A percentile compares a stretch with the other conserved stretches of the same genome.
Evolutionary conservation across 495 filamentous ascomycete genomes (phyloP).

Genomic region (Daldinia caldariorum): DNA sequence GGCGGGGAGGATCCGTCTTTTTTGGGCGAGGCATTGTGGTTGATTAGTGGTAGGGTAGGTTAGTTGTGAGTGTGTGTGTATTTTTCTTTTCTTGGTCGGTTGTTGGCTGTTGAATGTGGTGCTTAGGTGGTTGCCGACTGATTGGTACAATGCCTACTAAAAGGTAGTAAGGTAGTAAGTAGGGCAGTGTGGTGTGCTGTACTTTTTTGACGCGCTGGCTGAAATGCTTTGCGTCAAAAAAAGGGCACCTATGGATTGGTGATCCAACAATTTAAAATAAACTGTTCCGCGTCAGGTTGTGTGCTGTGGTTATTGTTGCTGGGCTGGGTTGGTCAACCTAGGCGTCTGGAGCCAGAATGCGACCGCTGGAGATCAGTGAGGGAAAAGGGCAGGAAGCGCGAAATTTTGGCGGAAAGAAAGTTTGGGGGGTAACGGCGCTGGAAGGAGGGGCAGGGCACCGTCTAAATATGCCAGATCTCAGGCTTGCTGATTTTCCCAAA

Average conservation of each 20-base stretch:
- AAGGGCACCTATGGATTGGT: not conserved
- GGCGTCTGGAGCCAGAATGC: constrained; percentile 2
- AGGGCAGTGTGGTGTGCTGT: not conserved
- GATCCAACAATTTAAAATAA: constrained; percentile 5
- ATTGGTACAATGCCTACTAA: no score
- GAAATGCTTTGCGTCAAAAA: not conserved
- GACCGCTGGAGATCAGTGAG: constrained; percentile 33
- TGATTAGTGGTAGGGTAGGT: not conserved
- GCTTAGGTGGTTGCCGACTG: not conserved
- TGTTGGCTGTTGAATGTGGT: not conserved
- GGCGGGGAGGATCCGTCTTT: constrained; percentile 59
- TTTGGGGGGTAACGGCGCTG: constrained; percentile 45
- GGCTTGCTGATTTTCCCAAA: constrained; percentile 49
- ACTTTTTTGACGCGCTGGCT: constrained; percentile 8
- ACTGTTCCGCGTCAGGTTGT: not conserved
- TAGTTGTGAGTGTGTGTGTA: no score
- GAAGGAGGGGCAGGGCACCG: constrained; percentile 45
- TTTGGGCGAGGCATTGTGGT: constrained; percentile 59
- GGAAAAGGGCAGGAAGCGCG: constrained; percentile 13
- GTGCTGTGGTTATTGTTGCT: not conserved
- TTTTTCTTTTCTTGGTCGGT: not conserved
- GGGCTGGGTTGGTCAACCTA: constrained; percentile 18
- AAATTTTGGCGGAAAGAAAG: constrained; percentile 46
- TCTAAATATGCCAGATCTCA: constrained; percentile 46
- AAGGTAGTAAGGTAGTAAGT: no score